Evolutionary conservation across 352 stramenopile genomes (phyloP).

Genomic region (Pythium phragmitis): DNA sequence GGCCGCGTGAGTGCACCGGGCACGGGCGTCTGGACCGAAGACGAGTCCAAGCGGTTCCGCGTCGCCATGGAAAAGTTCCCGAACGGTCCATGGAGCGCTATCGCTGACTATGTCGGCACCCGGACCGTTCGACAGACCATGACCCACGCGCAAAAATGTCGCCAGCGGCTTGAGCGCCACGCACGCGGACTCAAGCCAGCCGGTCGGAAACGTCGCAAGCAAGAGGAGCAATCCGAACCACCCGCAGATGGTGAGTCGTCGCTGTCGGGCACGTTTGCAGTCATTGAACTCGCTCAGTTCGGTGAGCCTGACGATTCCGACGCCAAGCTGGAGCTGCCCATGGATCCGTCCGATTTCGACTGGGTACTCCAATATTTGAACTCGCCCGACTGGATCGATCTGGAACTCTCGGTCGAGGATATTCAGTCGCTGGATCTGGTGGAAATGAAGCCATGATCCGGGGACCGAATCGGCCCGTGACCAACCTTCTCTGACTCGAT

Average conservation of each 20-base stretch:
- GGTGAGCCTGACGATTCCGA: neutral
- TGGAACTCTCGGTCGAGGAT: neutral
- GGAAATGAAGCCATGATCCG: neutral
- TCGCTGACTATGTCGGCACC: constrained; percentile 20
- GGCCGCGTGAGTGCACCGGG: neutral
- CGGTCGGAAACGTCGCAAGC: neutral
- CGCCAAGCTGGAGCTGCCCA: neutral
- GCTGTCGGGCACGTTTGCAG: neutral
- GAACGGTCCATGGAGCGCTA: constrained; percentile 15
- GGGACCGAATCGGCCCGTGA: no score
- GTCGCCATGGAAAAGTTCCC: constrained; percentile 18
- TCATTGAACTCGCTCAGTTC: neutral
- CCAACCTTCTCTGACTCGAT: no score
- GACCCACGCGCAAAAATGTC: constrained; percentile 12
- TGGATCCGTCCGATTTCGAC: neutral
- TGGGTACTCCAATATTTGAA: neutral
- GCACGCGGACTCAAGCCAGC: neutral
- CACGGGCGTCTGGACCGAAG: constrained; percentile 4
- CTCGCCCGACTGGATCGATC: neutral
- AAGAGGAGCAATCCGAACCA: neutral
- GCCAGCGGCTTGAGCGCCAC: neutral
- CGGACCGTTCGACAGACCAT: constrained; percentile 13
- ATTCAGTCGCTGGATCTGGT: neutral
- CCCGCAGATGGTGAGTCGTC: neutral
- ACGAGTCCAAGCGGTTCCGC: constrained; percentile 17